phyloP scores from a whole-genome alignment of 2,329 filamentous ascomycete species.

The Alternaria sp. region DNA sequence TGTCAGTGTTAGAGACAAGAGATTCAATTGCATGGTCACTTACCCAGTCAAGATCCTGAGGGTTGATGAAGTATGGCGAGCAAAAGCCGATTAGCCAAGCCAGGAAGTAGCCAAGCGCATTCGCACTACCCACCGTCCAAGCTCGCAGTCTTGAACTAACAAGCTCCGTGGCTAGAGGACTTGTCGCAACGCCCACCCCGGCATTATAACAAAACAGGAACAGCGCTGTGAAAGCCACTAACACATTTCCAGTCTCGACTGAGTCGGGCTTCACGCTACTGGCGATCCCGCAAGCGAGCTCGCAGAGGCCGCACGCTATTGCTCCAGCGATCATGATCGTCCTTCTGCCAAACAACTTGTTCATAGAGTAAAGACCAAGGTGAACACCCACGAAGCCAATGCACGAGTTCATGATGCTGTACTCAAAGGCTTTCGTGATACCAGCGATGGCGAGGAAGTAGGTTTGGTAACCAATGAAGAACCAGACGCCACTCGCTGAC shows the following conservation, averaged over 20 bases:
- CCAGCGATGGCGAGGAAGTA: conserved; percentile 48
- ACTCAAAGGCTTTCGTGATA: conserved; percentile 52
- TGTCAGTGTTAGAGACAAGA: neutral
- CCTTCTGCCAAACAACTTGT: conserved; percentile 55
- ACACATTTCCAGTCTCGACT: conserved; percentile 25
- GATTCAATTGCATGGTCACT: no score
- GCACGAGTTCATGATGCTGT: conserved; percentile 58
- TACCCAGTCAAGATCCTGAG: conserved; percentile 45
- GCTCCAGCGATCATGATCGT: conserved; percentile 57
- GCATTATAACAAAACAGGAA: conserved; percentile 48
- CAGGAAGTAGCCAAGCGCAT: conserved; percentile 44
- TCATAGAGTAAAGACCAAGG: conserved; percentile 57
- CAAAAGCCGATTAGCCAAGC: conserved; percentile 47
- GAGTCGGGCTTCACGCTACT: conserved; percentile 33
- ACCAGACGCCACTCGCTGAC: conserved; percentile 56
- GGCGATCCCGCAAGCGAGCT: conserved; percentile 54
- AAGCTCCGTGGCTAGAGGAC: conserved; percentile 39
- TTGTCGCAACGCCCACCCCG: conserved; percentile 41
- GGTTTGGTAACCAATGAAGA: conserved; percentile 58
- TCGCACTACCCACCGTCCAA: conserved; percentile 45
- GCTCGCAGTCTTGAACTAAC: conserved; percentile 44
- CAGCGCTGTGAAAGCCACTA: conserved; percentile 45
- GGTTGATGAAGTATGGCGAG: conserved; percentile 51
- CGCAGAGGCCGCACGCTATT: conserved; percentile 52
- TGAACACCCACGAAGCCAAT: conserved; percentile 58